These are phyloP conservation scores for Tulasnella sp. DNA, from an alignment of 768 basidiomycete species.

Conservation along the genomic window DNA sequence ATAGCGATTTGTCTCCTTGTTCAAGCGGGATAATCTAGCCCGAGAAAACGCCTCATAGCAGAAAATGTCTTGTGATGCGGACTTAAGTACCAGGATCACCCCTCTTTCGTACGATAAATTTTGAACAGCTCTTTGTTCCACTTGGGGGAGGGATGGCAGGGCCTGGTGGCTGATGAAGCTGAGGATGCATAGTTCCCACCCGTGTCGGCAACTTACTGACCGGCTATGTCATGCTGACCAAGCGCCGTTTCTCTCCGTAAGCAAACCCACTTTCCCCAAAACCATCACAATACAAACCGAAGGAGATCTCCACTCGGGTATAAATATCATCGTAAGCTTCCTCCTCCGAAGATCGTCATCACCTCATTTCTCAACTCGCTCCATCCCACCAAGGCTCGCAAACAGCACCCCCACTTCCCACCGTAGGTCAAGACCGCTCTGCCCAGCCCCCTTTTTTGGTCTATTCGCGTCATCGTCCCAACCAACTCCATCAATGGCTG, in stretches of 20 bases:
- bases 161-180: no score
- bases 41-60: no score
- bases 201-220: neutral
- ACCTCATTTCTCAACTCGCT: neutral
- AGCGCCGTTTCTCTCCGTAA: neutral
- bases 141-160: no score
- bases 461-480: neutral
- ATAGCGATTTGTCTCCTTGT: no score
- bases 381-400: slow-evolving; percentile 1
- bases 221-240: neutral
- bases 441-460: neutral
- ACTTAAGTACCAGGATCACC: no score
- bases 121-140: neutral
- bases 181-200: no score
- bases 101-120: neutral
- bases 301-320: neutral
- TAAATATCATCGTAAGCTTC: slow-evolving; percentile 4
- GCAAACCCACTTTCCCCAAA: neutral
- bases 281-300: neutral
- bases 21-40: no score
- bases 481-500: slow-evolving; percentile 12
- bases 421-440: neutral
- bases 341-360: slow-evolving; percentile 7
- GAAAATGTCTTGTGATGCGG: no score
- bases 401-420: neutral